A percentile compares a stretch with the other conserved stretches of the same genome.
phyloP scores from a whole-genome alignment of 352 stramenopile species.

The Aphanomyces stellatus region DNA sequence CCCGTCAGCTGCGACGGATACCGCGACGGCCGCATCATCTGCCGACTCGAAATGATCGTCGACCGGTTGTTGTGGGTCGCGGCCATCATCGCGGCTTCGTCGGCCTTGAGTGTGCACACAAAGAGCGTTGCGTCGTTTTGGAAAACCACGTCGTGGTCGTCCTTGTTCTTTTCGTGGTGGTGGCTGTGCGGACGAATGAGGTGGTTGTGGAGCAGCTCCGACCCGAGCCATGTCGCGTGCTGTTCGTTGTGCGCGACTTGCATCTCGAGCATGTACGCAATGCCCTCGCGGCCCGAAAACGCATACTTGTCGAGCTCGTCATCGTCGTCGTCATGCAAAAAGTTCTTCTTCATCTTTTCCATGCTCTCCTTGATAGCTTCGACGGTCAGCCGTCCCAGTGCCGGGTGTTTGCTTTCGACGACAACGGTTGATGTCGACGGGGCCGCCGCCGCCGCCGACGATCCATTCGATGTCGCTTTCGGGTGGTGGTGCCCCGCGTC shows the following conservation, averaged over 20 bases:
- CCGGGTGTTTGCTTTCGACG: neutral
- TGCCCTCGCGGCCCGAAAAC: slow-evolving; percentile 50
- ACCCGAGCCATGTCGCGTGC: slow-evolving; percentile 66
- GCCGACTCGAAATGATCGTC: neutral
- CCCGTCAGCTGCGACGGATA: neutral
- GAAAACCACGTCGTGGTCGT: slow-evolving; percentile 1
- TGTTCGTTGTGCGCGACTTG: slow-evolving; percentile 62
- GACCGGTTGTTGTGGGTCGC: neutral
- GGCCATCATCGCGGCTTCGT: neutral
- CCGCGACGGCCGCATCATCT: neutral
- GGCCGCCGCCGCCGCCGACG: neutral
- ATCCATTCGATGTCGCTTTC: neutral
- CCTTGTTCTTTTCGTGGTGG: neutral
- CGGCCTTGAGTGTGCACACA: neutral
- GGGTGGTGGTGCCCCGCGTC: neutral
- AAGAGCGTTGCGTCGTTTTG: slow-evolving; percentile 14
- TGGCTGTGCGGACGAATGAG: slow-evolving; percentile 29
- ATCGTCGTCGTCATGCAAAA: slow-evolving; percentile 1
- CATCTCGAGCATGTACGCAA: slow-evolving; percentile 71
- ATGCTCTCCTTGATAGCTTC: slow-evolving; percentile 14
- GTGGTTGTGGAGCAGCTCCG: slow-evolving; percentile 52
- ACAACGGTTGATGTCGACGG: neutral
- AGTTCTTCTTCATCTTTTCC: slow-evolving; percentile 15
- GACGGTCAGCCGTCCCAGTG: slow-evolving; percentile 4
- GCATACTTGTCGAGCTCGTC: neutral